Evolutionary conservation across 192 early-diverging fungal species (phyloP).

Genomic region (Linderina pennispora): DNA sequence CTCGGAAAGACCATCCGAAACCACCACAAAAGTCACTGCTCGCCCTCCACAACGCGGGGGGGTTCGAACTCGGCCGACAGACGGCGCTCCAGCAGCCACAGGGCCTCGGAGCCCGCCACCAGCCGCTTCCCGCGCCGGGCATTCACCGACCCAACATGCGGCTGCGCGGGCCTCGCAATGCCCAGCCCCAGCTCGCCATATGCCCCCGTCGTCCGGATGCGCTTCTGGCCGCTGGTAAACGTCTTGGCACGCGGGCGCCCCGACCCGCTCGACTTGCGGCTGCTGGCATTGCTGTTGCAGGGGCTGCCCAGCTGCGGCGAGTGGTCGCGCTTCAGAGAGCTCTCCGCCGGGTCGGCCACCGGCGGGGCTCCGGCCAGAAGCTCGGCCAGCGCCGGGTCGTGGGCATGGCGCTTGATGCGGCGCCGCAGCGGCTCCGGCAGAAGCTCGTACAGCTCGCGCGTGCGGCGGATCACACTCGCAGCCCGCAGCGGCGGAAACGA

Average conservation of each 20-base stretch:
- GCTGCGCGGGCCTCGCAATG: too few relatives aligned
- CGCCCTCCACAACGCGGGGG: too few relatives aligned
- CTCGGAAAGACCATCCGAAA: too few relatives aligned
- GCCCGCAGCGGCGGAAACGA: conserved; percentile 40
- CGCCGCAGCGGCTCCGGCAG: conserved; percentile 16
- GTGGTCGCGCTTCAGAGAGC: conserved; percentile 30
- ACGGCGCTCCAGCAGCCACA: too few relatives aligned
- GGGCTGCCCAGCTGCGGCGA: conserved; percentile 9
- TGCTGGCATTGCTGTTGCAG: background rate
- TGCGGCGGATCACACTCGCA: conserved; percentile 31
- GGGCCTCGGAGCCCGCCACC: too few relatives aligned
- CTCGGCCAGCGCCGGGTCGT: conserved; percentile 34
- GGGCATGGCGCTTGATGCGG: conserved; percentile 28
- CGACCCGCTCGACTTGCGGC: background rate
- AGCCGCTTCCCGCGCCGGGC: too few relatives aligned
- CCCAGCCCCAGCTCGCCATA: background rate
- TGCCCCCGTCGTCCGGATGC: background rate
- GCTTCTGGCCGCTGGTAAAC: background rate
- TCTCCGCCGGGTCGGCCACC: conserved; percentile 14
- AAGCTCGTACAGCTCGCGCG: conserved; percentile 31
- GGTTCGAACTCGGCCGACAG: too few relatives aligned
- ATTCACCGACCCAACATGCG: too few relatives aligned
- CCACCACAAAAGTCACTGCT: too few relatives aligned
- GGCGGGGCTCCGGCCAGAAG: conserved; percentile 16
- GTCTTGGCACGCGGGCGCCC: background rate